Evolutionary conservation across 1,139 yeast species (phyloP).

Genomic region (Lodderomyces elongisporus): DNA sequence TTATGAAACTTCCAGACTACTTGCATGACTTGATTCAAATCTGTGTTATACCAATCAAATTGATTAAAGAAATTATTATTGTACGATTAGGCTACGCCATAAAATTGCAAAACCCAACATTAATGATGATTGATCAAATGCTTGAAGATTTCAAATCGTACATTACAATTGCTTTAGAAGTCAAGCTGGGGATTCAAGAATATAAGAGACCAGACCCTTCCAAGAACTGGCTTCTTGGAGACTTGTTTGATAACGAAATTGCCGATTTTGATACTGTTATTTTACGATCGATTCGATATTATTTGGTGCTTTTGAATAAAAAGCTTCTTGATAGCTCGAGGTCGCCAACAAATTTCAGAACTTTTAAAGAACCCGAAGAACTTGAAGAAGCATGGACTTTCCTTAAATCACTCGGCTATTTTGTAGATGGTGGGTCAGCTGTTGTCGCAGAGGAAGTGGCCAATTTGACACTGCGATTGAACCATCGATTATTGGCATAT

Average conservation of each 20-base stretch:
- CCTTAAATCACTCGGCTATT: constrained; percentile 65
- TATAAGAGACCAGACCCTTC: constrained; percentile 58
- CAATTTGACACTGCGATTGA: constrained; percentile 58
- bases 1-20: constrained; percentile 72
- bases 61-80: constrained; percentile 75
- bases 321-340: constrained; percentile 77
- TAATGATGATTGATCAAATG: constrained; percentile 96
- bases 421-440: constrained; percentile 79
- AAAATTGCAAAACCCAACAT: constrained; percentile 77
- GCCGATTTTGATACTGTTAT: constrained; percentile 65
- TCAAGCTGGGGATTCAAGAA: constrained; percentile 63
- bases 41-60: constrained; percentile 70
- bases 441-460: constrained; percentile 77
- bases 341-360: constrained; percentile 59
- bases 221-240: constrained; percentile 71
- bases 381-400: constrained; percentile 74
- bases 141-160: constrained; percentile 80
- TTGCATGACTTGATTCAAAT: constrained; percentile 63
- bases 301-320: constrained; percentile 64
- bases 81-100: constrained; percentile 75
- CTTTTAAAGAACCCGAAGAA: constrained; percentile 90
- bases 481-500: constrained; percentile 65
- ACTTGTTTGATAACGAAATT: constrained; percentile 54
- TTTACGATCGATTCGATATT: constrained; percentile 68
- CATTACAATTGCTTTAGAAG: constrained; percentile 68